Conservation (phyloP, 225 moss, liverwort and hornwort species). For the Asterella californica region DNA sequence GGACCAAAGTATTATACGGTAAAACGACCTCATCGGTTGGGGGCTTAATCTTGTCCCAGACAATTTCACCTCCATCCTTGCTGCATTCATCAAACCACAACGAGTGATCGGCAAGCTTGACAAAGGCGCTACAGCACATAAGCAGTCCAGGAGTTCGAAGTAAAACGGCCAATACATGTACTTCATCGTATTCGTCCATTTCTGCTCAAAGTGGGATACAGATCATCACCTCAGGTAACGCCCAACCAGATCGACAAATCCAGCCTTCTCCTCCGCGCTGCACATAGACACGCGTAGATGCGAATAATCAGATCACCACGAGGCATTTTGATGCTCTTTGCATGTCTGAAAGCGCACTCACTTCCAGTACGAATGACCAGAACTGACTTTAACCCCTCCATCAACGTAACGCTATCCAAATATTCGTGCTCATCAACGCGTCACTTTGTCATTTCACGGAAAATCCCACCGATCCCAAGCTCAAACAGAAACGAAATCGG, state of each 20-base stretch:
- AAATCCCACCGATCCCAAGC: background rate
- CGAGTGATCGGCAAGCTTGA: background rate
- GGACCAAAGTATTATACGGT: slow-evolving; percentile 70
- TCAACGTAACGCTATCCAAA: background rate
- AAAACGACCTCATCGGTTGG: slow-evolving; percentile 91
- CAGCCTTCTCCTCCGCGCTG: slow-evolving; percentile 84
- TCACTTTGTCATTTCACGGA: background rate
- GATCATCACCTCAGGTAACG: slow-evolving; percentile 63
- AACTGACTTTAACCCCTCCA: background rate
- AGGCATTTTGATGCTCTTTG: background rate
- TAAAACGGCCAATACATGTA: background rate
- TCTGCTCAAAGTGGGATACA: background rate
- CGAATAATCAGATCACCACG: background rate
- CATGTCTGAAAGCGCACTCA: background rate
- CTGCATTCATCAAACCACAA: slow-evolving; percentile 11
- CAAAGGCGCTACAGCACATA: background rate
- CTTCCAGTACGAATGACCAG: background rate
- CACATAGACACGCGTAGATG: slow-evolving; percentile 3
- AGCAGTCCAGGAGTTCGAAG: background rate
- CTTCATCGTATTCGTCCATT: background rate
- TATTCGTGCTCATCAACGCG: background rate
- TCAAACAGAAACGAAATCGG: background rate
- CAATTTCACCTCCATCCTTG: slow-evolving; percentile 55
- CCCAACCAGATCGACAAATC: slow-evolving; percentile 74
- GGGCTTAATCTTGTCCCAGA: slow-evolving; percentile 93